Percentiles rank a stretch among this genome's conserved stretches.
These are phyloP conservation scores for Leccinum broughii DNA, from an alignment of 768 basidiomycete genomes.

Conservation along the genomic window DNA sequence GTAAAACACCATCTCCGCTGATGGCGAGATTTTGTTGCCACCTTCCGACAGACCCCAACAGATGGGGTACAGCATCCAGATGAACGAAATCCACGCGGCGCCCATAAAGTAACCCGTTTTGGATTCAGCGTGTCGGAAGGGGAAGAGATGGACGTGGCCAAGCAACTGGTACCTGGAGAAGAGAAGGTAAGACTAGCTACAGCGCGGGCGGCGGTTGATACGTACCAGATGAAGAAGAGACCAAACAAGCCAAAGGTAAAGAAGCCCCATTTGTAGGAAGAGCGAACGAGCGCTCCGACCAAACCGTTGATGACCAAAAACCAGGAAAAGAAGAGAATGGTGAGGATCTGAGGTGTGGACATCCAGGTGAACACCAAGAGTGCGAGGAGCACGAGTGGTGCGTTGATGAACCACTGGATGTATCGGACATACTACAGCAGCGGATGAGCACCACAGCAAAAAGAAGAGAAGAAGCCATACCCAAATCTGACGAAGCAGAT, in stretches of 20 bases:
- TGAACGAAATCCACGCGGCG: slow-evolving; percentile 49
- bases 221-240: slow-evolving; percentile 51
- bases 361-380: slow-evolving; percentile 48
- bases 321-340: slow-evolving; percentile 37
- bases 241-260: slow-evolving; percentile 48
- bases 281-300: slow-evolving; percentile 50
- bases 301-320: slow-evolving; percentile 48
- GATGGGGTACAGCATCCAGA: slow-evolving; percentile 60
- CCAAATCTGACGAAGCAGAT: slow-evolving; percentile 42
- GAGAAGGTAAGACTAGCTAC: neutral
- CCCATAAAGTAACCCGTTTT: slow-evolving; percentile 33
- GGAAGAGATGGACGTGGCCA: slow-evolving; percentile 25
- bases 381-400: slow-evolving; percentile 49
- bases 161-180: slow-evolving; percentile 32
- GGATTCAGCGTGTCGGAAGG: slow-evolving; percentile 27
- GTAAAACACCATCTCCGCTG: slow-evolving; percentile 56
- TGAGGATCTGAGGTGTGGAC: slow-evolving; percentile 49
- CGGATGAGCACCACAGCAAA: neutral
- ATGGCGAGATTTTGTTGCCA: slow-evolving; percentile 48
- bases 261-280: slow-evolving; percentile 56
- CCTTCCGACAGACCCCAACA: slow-evolving; percentile 58
- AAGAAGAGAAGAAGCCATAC: slow-evolving; percentile 26
- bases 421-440: slow-evolving; percentile 48
- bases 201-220: neutral
- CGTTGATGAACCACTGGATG: slow-evolving; percentile 58